Percentiles rank a stretch among this genome's conserved stretches.
Evolutionary conservation across 345 rosid species (phyloP).

Genomic region (Limnanthes douglasii): DNA sequence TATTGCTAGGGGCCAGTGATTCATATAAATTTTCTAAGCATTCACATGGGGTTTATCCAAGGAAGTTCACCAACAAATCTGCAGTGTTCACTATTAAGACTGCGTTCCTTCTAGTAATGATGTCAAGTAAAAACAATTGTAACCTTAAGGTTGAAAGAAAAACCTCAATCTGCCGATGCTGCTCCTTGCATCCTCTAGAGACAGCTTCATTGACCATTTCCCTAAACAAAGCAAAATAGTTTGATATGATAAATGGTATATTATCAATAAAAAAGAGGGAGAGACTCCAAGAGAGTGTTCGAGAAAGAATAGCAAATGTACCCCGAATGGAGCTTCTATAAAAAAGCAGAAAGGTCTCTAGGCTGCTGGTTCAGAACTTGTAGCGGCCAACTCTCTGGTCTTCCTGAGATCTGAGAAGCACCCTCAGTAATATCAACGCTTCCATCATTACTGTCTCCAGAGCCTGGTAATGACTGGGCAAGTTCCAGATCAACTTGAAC

Average conservation of each 20-base stretch:
- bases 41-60: too few relatives aligned
- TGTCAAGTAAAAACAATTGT: too few relatives aligned
- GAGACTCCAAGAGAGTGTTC: neutral
- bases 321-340: constrained; percentile 97
- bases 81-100: too few relatives aligned
- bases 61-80: too few relatives aligned
- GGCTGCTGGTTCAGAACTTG: constrained; percentile 93
- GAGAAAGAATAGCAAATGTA: constrained; percentile 11
- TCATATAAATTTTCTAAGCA: too few relatives aligned
- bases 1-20: too few relatives aligned
- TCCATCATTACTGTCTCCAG: constrained; percentile 36
- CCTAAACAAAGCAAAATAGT: constrained; percentile 22
- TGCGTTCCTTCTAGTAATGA: too few relatives aligned
- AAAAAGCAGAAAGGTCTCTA: constrained; percentile 67
- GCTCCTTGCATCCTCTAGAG: constrained; percentile 86
- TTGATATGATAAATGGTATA: constrained; percentile 3
- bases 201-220: constrained; percentile 85
- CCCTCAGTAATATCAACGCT: constrained; percentile 39
- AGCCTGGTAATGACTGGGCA: constrained; percentile 52
- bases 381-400: constrained; percentile 85
- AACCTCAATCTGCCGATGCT: constrained; percentile 94
- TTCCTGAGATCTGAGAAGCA: constrained; percentile 27
- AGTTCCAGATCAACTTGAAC: constrained; percentile 86
- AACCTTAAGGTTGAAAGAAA: too few relatives aligned
- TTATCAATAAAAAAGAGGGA: neutral